phyloP scores from a whole-genome alignment of 2,329 filamentous ascomycete genomes.

The Stachybotrys elegans region DNA sequence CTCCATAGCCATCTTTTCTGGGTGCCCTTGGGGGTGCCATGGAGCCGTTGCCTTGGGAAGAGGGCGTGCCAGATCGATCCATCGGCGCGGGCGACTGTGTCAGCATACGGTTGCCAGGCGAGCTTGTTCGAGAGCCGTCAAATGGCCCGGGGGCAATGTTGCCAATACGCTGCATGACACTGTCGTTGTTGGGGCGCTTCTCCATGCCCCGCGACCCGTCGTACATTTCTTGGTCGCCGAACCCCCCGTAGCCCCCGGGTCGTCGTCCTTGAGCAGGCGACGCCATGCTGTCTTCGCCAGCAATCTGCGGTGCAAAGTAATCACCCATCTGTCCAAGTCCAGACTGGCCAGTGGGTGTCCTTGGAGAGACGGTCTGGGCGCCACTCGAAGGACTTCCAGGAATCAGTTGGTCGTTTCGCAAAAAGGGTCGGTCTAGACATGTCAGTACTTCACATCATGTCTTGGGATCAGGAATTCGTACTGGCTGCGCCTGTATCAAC shows the following conservation, averaged over 20 bases:
- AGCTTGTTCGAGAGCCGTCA: constrained; percentile 38
- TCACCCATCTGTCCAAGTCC: constrained; percentile 38
- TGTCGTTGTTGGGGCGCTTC: constrained; percentile 17
- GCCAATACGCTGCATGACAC: constrained; percentile 58
- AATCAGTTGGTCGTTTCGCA: constrained; percentile 54
- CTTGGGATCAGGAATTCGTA: constrained; percentile 25
- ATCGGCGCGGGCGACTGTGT: constrained; percentile 4
- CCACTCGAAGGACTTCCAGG: constrained; percentile 57
- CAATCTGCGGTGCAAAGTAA: constrained; percentile 41
- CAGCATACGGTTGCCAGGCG: constrained; percentile 7
- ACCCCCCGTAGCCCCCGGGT: constrained; percentile 46
- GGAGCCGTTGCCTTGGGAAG: constrained; percentile 17
- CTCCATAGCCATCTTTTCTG: constrained; percentile 51
- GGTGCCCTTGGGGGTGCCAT: constrained; percentile 33
- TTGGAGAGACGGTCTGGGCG: constrained; percentile 59
- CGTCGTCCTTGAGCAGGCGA: constrained; percentile 31
- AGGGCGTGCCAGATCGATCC: constrained; percentile 3
- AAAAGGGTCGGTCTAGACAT: constrained; percentile 46
- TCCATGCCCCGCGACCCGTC: constrained; percentile 4
- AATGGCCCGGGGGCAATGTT: constrained; percentile 64
- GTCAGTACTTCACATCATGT: constrained; percentile 17
- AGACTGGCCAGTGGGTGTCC: constrained; percentile 44
- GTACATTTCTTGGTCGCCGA: constrained; percentile 28
- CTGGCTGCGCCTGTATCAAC: constrained; percentile 50
- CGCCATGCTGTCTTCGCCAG: constrained; percentile 33